phyloP scores from a whole-genome alignment of 1,284 basidiomycete genomes.

The Cryptococcus amylolentus region DNA sequence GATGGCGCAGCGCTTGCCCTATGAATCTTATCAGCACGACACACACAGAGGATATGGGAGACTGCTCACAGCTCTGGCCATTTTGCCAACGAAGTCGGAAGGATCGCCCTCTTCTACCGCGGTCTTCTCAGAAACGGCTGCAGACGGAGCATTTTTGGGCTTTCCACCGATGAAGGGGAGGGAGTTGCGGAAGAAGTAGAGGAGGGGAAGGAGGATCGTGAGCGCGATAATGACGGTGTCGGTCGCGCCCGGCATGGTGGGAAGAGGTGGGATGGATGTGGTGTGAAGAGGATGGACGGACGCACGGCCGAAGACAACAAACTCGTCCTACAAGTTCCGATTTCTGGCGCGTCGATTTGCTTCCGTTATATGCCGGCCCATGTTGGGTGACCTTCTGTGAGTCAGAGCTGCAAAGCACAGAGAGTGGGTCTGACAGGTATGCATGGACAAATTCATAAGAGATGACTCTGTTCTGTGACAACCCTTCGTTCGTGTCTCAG shows the following conservation, averaged over 20 bases:
- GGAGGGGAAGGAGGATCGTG: constrained; percentile 40
- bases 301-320: neutral
- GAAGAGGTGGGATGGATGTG: neutral
- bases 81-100: constrained; percentile 82
- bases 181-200: constrained; percentile 44
- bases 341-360: neutral
- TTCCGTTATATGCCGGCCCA: neutral
- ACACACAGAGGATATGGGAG: neutral
- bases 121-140: constrained; percentile 17
- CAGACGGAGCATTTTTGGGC: constrained; percentile 4
- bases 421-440: too few species aligned
- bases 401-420: neutral
- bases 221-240: constrained; percentile 42
- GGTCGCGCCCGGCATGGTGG: constrained; percentile 38
- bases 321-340: neutral
- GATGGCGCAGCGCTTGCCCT: constrained; percentile 93
- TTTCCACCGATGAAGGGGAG: constrained; percentile 44
- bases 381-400: neutral
- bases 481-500: too few species aligned
- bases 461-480: too few species aligned
- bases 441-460: too few species aligned
- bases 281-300: neutral
- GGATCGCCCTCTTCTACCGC: constrained; percentile 71
- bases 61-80: constrained; percentile 75
- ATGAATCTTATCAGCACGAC: neutral